Base-by-base conservation (phyloP, 1,284 basidiomycete genomes). In the Melampsora americana region DNA sequence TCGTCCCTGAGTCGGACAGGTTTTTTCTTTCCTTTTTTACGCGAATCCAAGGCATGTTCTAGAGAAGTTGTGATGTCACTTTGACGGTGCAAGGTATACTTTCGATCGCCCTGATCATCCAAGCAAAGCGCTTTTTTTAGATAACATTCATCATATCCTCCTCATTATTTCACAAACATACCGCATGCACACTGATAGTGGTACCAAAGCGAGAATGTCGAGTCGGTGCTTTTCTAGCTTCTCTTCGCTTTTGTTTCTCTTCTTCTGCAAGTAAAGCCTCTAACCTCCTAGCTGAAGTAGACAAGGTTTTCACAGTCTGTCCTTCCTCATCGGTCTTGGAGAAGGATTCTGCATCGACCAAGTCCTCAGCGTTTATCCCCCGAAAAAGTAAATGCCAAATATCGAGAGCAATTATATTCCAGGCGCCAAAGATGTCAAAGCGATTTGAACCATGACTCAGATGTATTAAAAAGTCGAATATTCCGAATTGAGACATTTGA, bases 171-270 rank as follows among this genome's bases (percentile, higher is more conserved):
- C 28, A 79, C 16, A 5, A 11, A 66, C 80, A 62, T 46, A 81
- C 81, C 23, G 80, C 89, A 78, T 86, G 87, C 67, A 96, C 89
- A 16, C 90, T 84, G 78, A 96, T 89, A 1, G 93, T 95, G 0
- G 94, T 96, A 0, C 94, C 94, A 83, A 97, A 97, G 50, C 94
- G 88, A 30, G 92, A 92, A 83, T 97, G 94, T 35, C 94, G 87
- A 20, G 92, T 90, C n/a, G 88, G 79, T 14, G 80, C 80, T 23
- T 80, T 79, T 46, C 82, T 78, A 18, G 79, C 84, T 16, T 87
- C 81, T 74, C 88, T 85, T 44, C 86, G 85, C 78, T 88, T 89
- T 48, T 85, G 84, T 73, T 86, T 86, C 78, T 88, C 87, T 83
- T 95, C 93, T 50, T 86, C 84, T 5, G 87, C 88, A 5, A 96